A percentile compares a stretch with the other conserved stretches of the same genome.
Evolutionary conservation across 768 basidiomycete genomes (phyloP).

Genomic region (Suillus ampliporus): DNA sequence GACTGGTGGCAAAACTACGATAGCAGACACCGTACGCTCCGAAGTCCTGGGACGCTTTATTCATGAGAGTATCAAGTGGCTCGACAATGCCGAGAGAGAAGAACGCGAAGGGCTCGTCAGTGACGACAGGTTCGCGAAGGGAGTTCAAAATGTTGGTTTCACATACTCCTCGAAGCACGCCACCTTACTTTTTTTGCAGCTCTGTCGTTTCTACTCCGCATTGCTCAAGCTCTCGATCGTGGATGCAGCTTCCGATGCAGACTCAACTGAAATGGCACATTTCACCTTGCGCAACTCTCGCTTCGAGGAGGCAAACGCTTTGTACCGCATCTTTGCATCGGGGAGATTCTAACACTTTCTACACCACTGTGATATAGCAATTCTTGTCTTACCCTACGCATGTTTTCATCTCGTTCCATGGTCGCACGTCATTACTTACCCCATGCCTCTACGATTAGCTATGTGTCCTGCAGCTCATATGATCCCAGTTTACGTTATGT

Average conservation of each 20-base stretch:
- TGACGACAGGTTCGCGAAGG: constrained; percentile 76
- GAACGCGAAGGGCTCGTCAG: constrained; percentile 70
- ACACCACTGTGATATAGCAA: constrained; percentile 7
- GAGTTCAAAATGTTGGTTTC: constrained; percentile 67
- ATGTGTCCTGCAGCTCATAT: constrained; percentile 4
- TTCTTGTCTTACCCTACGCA: constrained; percentile 14
- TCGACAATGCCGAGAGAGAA: constrained; percentile 72
- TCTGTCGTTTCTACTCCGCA: constrained; percentile 78
- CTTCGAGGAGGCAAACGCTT: constrained; percentile 76
- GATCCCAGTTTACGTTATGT: neutral
- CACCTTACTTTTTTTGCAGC: constrained; percentile 41
- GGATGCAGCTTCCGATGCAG: constrained; percentile 65
- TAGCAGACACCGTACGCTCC: constrained; percentile 66
- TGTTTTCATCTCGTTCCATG: constrained; percentile 11
- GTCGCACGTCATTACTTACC: constrained; percentile 2
- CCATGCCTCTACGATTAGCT: constrained; percentile 6
- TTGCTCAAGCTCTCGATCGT: constrained; percentile 71
- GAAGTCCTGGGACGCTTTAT: constrained; percentile 77
- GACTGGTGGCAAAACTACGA: constrained; percentile 56
- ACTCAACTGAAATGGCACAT: constrained; percentile 79
- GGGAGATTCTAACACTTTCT: constrained; percentile 35
- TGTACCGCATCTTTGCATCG: constrained; percentile 68
- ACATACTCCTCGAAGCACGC: constrained; percentile 13
- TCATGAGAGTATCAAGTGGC: constrained; percentile 69
- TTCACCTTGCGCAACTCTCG: constrained; percentile 75